Evolutionary conservation across 2,329 filamentous ascomycete species (phyloP), one percentile per base, ranked within the genome.

Genomic region (Chrysoporthe cubensis): DNA sequence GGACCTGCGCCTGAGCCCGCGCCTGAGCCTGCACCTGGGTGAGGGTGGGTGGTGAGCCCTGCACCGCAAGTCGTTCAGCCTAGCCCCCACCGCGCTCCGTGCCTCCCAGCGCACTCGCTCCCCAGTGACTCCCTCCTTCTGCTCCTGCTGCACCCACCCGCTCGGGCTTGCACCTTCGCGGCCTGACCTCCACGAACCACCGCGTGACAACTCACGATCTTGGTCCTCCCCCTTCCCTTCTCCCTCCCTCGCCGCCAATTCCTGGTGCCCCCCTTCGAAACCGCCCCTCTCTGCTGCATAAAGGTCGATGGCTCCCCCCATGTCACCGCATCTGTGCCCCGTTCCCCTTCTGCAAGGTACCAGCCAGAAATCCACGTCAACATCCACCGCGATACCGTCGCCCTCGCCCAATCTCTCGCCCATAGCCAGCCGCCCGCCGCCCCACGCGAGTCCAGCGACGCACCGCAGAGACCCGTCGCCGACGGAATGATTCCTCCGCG

Each of bases 191-290:
- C 42, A 61, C 58, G 42, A 59, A 65, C 52, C 65, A 67, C 62
- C 61, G 50, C 59, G 50, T 69, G 65, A 67, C 68, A 69, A 42
- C 65, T 65, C 68, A 69, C 68, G 65, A 68, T 67, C 68, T 69
- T 64, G 62, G 14, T 32, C 40, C 14, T 34, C 18, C 37, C 9
- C 18, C 26, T 60, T 26, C 64, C 21, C 54, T 18, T 9, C 26
- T 16, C 16, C 18, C 32, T 57, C 26, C 37, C 42, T 60, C 18
- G 7, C 18, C 26, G 26, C 26, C 26, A 26, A 26, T 26, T 26
- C 26, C 26, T 26, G 26, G 26, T 26, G 26, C 2, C 26, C 26
- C 26, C 26, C 26, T 26, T 42, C 26, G 26, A 40, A 34, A 26
- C 14, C 9, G 44, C 44, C 44, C 52, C 52, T 59, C 42, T 40